Evolutionary conservation across 164 flowering plant species (phyloP), one percentile per base, ranked within the genome.

Genomic region (Liriodendron chinense): DNA sequence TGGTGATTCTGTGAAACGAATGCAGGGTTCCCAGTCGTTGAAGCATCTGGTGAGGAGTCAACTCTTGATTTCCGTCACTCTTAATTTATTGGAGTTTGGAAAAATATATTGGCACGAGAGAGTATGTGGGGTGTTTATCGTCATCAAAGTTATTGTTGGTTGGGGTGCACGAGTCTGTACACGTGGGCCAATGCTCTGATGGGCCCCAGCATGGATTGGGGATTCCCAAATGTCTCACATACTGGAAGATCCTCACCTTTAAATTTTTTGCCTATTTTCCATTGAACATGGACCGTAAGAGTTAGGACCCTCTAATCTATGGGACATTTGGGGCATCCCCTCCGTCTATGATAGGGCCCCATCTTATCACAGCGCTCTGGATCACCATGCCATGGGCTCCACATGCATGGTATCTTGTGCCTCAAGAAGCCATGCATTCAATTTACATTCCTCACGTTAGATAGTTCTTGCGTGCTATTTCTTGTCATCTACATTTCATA

Each of bases 21-120:
- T 77, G 56, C 88, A 76, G 50, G 91, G 82, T 74, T 70, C 89
- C 53, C 79, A 73, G 75, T 73, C 88, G 47, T 67, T 82, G 69
- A 96, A 92, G 85, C 90, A 89, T 83, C 92, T 89, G 96, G 99
- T 94, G 83, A 22, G 56, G 34, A 61, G 13, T 53, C 9, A 9
- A 64, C 1, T 72, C 72, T 59, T 49, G 28, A 13, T 72, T 62
- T 16, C 3, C 1, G 13, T 69, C 26, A 10, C 13, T 23, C 26
- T 24, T 64, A 20, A 12, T 64, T 64, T 64, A 53, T 16, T 34
- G 43, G 43, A 34, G 43, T 34, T 53, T 53, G 59, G 16, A 53
- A 53, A 34, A 34, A 53, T 10, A 53, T 10, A 53, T 53, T 53
- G 59, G 13, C 18, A 16, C 12, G 13, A 53, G 10, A 16, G 18